Evolutionary conservation across 2,329 filamentous ascomycete genomes (phyloP), one percentile per base, ranked within the genome.

Genomic region (Fusarium solani-melongenae): DNA sequence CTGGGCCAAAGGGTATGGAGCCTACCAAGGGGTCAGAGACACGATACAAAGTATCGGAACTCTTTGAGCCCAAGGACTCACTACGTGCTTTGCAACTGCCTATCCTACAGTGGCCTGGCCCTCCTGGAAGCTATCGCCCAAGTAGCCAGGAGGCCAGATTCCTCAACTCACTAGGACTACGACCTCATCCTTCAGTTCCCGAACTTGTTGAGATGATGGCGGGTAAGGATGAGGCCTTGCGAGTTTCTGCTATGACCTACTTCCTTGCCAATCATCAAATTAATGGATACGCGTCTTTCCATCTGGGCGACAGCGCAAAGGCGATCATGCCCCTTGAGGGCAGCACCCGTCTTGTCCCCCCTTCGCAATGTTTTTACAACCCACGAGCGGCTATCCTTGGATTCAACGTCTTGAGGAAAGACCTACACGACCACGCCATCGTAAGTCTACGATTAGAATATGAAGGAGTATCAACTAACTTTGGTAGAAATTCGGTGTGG

Each of bases 291-390:
- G 87, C 84, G 1, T 83, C 84, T 3, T 94, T 90, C 79, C 88
- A 91, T 73, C 87, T 92, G 62, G 85, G 85, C 15, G 81, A 82
- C 20, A 87, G 88, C 17, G 85, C 82, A 29, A 88, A 88, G 69
- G 83, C 89, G 2, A 93, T 94, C 69, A 83, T 98, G 39, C 95
- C 95, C 1, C 83, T 97, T 1, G 88, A 95, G 74, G 91, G 90
- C 17, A 88, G 89, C n/a, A 84, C 87, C 5, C 88, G 90, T 64
- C 85, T 98, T 31, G 93, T 94, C 2, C 84, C 88, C 1, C 95
- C 96, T 0, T 89, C 88, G 2, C 89, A 91, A 67, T 98, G 95
- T 78, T 99, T 94, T 79, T 94, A 92, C 1, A 96, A 98, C 75
- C 89, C 92, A 41, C 89, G 89, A 46, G 93, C 94, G 24, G 87